These are phyloP conservation scores for Agapanthus africanus DNA, from an alignment of 106 monocot species.

Conservation along the genomic window DNA sequence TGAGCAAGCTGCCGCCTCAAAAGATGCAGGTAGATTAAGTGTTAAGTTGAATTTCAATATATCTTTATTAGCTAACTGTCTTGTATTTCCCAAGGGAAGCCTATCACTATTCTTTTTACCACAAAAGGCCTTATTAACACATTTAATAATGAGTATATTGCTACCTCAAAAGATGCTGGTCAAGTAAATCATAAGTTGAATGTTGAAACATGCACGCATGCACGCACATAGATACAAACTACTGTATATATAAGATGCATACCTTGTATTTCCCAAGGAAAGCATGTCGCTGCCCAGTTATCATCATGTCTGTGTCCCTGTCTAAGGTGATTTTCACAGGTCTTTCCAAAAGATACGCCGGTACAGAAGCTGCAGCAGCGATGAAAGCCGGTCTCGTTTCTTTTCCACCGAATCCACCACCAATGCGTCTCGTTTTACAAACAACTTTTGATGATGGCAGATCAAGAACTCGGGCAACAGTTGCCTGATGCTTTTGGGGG, in stretches of 20 bases:
- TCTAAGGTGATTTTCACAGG: constrained; percentile 87
- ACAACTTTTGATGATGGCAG: constrained; percentile 94
- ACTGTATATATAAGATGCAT: not conserved
- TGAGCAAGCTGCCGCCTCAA: not conserved
- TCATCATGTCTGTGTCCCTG: constrained; percentile 92
- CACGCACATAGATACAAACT: too few species aligned
- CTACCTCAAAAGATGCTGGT: too few species aligned
- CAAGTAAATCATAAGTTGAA: too few species aligned
- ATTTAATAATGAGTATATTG: too few species aligned
- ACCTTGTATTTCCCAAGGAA: constrained; percentile 97
- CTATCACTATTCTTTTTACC: too few species aligned
- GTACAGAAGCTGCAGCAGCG: constrained; percentile 82
- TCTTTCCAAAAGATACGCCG: constrained; percentile 67
- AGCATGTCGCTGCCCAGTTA: constrained; percentile 84
- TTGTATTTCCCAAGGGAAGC: too few species aligned
- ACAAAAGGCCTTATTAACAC: too few species aligned
- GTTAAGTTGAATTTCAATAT: not conserved
- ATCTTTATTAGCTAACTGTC: not conserved
- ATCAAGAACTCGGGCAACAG: constrained; percentile 71
- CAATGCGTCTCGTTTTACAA: constrained; percentile 93
- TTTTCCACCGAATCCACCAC: constrained; percentile 99
- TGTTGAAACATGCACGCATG: too few species aligned
- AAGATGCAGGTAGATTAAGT: not conserved
- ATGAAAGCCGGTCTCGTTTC: constrained; percentile 88
- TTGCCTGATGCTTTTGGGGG: constrained; percentile 70